A percentile compares a stretch with the other conserved stretches of the same genome.
phyloP scores from a whole-genome alignment of 176 grass and related monocot genomes.

The Juncus effusus region DNA sequence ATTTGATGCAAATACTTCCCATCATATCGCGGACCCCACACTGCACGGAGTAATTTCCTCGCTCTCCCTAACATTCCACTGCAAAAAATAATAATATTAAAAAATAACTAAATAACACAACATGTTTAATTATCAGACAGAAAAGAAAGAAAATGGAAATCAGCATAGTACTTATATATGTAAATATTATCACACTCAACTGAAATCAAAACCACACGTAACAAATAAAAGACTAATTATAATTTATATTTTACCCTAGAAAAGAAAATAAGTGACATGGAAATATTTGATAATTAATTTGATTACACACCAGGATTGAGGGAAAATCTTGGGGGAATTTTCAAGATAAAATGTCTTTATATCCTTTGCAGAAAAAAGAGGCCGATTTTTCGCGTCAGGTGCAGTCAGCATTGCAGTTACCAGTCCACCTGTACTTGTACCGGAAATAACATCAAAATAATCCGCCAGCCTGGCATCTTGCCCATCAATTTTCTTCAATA shows the following conservation, averaged over 20 bases:
- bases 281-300: conserved; percentile 14
- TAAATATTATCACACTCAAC: no score
- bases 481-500: conserved; percentile 79
- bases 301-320: conserved; percentile 44
- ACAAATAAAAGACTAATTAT: no score
- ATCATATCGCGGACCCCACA: conserved; percentile 70
- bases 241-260: no score
- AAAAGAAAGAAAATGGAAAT: neutral
- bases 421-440: conserved; percentile 82
- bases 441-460: conserved; percentile 80
- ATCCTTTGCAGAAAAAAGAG: conserved; percentile 80
- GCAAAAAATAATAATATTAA: conserved; percentile 31
- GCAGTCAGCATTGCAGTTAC: conserved; percentile 67
- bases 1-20: conserved; percentile 77
- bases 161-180: neutral
- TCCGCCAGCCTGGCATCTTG: conserved; percentile 69
- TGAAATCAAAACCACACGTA: no score
- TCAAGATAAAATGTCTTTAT: conserved; percentile 65
- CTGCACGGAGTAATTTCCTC: conserved; percentile 44
- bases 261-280: neutral
- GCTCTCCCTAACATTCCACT: conserved; percentile 53
- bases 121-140: no score
- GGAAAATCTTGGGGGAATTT: conserved; percentile 65
- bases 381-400: conserved; percentile 47
- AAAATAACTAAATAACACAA: no score